Conservation (phyloP, 768 basidiomycete species). For the Udeniomyces megalosporus region DNA sequence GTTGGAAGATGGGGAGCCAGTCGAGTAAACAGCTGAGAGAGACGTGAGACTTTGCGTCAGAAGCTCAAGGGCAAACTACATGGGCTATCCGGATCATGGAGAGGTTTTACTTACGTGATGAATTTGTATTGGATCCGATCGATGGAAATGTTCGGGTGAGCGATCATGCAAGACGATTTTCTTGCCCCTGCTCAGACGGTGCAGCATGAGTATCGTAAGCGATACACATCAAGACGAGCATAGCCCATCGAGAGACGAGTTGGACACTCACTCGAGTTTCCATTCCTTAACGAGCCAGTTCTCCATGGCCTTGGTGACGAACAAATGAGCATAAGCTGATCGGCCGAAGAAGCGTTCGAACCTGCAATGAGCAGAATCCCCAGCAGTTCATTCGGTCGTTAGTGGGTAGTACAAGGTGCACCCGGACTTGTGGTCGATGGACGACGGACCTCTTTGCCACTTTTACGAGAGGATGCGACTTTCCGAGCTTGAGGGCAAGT, state of each 20-base stretch:
- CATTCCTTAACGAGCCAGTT: constrained; percentile 53
- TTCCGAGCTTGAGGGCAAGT: constrained; percentile 63
- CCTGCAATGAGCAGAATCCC: constrained; percentile 35
- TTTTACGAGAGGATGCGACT: constrained; percentile 49
- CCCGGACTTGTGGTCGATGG: too few species aligned
- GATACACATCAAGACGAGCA: neutral
- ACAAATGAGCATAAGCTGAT: constrained; percentile 71
- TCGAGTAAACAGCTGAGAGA: constrained; percentile 29
- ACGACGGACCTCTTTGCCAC: constrained; percentile 52
- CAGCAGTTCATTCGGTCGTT: neutral
- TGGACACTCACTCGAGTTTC: constrained; percentile 44
- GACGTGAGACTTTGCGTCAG: constrained; percentile 31
- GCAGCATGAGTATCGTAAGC: constrained; percentile 5
- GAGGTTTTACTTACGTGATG: constrained; percentile 45
- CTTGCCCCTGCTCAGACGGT: constrained; percentile 42
- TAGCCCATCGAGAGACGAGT: neutral
- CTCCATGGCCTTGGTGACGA: constrained; percentile 80
- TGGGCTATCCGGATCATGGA: neutral
- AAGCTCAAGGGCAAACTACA: neutral
- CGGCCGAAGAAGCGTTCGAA: constrained; percentile 70
- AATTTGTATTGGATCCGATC: constrained; percentile 48
- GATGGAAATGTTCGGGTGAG: constrained; percentile 70
- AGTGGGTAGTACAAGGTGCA: too few species aligned
- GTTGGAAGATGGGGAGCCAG: constrained; percentile 11
- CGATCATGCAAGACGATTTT: constrained; percentile 72